Evolutionary conservation across 306 rosid genomes (phyloP), one percentile per base, ranked within the genome.

Genomic region (Fagus crenata): DNA sequence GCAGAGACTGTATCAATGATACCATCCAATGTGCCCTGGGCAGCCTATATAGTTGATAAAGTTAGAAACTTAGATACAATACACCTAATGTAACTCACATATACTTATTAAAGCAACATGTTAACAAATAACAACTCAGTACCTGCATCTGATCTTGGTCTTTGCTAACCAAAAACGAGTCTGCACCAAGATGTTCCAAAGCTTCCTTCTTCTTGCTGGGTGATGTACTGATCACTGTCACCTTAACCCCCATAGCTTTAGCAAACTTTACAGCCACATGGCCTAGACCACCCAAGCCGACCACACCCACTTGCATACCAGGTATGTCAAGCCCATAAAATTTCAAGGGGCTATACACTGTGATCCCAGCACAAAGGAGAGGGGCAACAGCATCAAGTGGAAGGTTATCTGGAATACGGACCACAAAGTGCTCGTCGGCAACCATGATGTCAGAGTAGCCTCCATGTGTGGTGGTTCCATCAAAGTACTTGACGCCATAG

Each of bases 371-470:
- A 13, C 83, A 74, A 7, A 80, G 69, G 18, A 80, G 78, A 0
- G 83, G 74, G 17, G 83, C 83, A 6, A 17, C 37, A 1, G 61
- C 60, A 0, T 80, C 49, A 12, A 80, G 79, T 5, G 83, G 75
- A 14, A 80, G 71, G 31, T 42, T 13, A 6, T 65, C 78, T 1
- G 83, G 78, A 74, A 80, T 73, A 59, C 68, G 75, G 43, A 80
- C 74, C 2, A 67, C 77, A 49, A 64, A 80, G 43, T 67, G 83
- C 65, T 80, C 83, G 1, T 80, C 61, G 0, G 61, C 76, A 1
- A 80, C 83, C 78, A 80, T 73, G 67, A 14, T 56, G 78, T 80
- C 63, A 37, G 83, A 80, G 61, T 65, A 80, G 17, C 83, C 83
- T 1, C 75, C 83, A 7, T 73, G 42, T 42, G 83, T 80, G 18